Evolutionary conservation across 225 moss, liverwort and hornwort genomes (phyloP), one percentile per base, ranked within the genome.

Genomic region (Asterella californica): DNA sequence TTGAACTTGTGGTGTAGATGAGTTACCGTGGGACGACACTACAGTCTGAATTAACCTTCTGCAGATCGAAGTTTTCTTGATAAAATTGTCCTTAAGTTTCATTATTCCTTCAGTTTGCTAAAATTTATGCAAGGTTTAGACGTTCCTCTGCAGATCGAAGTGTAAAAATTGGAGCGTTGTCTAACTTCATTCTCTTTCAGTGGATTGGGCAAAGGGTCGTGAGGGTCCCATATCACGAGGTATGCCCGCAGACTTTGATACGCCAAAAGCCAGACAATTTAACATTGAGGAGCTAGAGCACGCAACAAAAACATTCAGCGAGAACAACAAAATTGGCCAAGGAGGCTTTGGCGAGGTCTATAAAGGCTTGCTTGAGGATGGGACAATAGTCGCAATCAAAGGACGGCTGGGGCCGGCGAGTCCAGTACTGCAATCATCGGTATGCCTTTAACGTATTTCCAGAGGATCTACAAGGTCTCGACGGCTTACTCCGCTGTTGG

Each of bases 321-420:
- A 37, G 32, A 75, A 81, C 68, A 90, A 87, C 76, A 63, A 78
- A 78, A 87, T 90, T 46, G 90, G 90, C 18, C 87, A 84, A 63
- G 90, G 90, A 76, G 83, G 82, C 30, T 90, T 90, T 77, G 90
- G 87, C 27, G 76, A 78, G 71, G 85, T 90, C 1, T 90, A 87
- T 53, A 90, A 90, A 69, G 90, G 90, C 7, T 77, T 90, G 46
- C 87, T 90, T 9, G 84, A 90, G 67, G 90, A 90, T 79, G 90
- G 90, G n/a, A 90, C 87, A 32, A 87, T 90, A 33, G 90, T 90
- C 57, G 90, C 86, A 49, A 75, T 90, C 45, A 90, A 90, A 75
- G 80, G 87, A 67, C 74, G 87, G 37, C 19, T 83, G 45, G 84
- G 82, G 24, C 36, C 59, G 60, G 74, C 81, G 55, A 85, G 80